These are phyloP conservation scores for Acacia pycnantha DNA, from an alignment of 331 rosid genomes.

Conservation along the genomic window DNA sequence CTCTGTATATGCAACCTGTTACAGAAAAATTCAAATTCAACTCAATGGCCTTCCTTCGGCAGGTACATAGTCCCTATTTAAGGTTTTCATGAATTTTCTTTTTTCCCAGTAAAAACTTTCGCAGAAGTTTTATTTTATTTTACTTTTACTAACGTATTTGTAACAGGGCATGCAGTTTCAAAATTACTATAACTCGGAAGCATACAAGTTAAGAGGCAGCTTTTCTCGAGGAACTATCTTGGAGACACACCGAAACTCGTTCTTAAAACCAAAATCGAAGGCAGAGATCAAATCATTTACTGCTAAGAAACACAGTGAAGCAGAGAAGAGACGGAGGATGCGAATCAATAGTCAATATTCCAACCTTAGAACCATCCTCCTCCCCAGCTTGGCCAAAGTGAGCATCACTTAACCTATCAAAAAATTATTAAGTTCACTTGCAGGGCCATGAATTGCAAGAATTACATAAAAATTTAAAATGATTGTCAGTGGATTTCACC, in stretches of 20 bases:
- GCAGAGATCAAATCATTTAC: constrained; percentile 46
- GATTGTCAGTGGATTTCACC: neutral
- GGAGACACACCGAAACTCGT: constrained; percentile 29
- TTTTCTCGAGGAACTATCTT: constrained; percentile 33
- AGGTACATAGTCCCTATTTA: constrained; percentile 34
- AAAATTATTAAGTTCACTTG: neutral
- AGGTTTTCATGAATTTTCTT: neutral
- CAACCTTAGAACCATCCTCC: constrained; percentile 57
- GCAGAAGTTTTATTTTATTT: neutral
- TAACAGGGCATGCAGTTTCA: constrained; percentile 46
- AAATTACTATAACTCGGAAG: constrained; percentile 31
- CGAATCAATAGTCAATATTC: constrained; percentile 70
- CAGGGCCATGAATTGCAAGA: neutral
- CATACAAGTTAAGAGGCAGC: constrained; percentile 27
- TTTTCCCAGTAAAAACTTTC: neutral
- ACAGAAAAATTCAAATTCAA: constrained; percentile 1
- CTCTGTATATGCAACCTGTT: neutral
- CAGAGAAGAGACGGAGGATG: constrained; percentile 73
- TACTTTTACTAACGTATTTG: constrained; percentile 20
- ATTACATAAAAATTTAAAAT: neutral
- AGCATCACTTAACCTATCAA: constrained; percentile 11
- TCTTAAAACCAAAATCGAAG: constrained; percentile 48
- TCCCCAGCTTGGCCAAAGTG: constrained; percentile 63
- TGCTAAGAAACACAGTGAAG: constrained; percentile 68
- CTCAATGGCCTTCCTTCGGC: constrained; percentile 42